Base-by-base conservation (phyloP, 495 filamentous ascomycete genomes). In the Neurospora sp. region DNA sequence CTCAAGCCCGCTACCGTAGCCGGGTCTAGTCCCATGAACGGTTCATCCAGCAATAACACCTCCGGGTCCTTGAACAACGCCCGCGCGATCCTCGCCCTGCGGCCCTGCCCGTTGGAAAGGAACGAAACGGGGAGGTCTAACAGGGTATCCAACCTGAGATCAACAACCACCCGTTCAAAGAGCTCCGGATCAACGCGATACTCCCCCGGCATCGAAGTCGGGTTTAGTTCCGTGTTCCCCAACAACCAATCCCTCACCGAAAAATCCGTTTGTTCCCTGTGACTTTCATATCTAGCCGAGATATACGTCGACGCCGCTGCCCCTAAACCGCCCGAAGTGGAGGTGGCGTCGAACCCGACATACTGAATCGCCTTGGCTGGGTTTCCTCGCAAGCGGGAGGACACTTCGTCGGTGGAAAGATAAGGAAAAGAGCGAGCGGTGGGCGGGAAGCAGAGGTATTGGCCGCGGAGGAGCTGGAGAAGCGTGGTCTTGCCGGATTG, bases 11-110 rank as follows among this genome's bases (percentile, higher is more conserved):
- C 82, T 10, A 90, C 85, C 3, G 93, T 94, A 27, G 89, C 87
- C 31, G 96, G 96, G 78, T 99, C 96, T 41, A 99, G 84, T 9
- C 96, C 96, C 93, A 99, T 97, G 79, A 99, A 98, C 16, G 96
- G 94, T 77, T 97, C 96, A 82, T 99, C 96, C 12, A 98, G 84
- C 42, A 98, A 84, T 39, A 99, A 75, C 12, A 97, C 83, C 81
- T 95, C 92, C 0, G 96, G 95, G 71, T 86, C 86, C 44, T 83
- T 88, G 74, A 98, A 83, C 53, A 99, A 79, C 3, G 94, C 94
- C 75, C 91, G 91, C 1, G 94, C 96, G 74, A 99, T 96, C 74
- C 92, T 87, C 3, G 96, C 92, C 48, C 96, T 86, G 74, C 95
- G 84, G 5, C 90, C 94, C 81, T 98, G 96, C 3, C 96, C 96